Base-by-base conservation (phyloP, 495 filamentous ascomycete genomes). In the Geopyxis carbonaria region DNA sequence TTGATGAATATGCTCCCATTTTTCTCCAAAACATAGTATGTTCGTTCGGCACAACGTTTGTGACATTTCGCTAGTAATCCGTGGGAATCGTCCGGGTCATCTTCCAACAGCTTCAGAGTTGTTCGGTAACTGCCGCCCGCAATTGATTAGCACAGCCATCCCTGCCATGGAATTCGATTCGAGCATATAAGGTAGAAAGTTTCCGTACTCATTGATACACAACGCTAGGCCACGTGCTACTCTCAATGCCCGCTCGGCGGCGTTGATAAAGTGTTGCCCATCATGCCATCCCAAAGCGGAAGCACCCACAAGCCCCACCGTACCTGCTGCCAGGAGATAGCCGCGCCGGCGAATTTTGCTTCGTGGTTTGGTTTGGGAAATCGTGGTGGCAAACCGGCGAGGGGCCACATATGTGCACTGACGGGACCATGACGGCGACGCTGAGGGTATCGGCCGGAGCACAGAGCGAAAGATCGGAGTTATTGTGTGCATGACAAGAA, bases 1-100 rank as follows among this genome's bases (percentile, higher is more conserved):
- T 99, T 99, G 53, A 99, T 95, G 49, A 95, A 99, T 50, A 99
- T 85, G 4, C 86, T 92, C 25, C 89, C 89, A 61, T 91, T 95
- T 62, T 76, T 79, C 64, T 99, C 87, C 20, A 99, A 61, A 0
- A 89, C 85, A 24, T 66, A 65, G 13, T 95, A 62, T 8, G 89
- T 93, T 39, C 89, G 47, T 50, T 80, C 68, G 9, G 89, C 91
- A 60, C 89, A 99, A 53, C 89, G 71, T 57, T 87, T 77, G 61
- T 99, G 89, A 55, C 89, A 95, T 50, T 73, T 74, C 46, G 72
- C 75, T 33, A 99, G 65, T n/a, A 74, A 50, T 21, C 57, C 59
- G n/a, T 68, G 62, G 49, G 69, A 64, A 54, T 87, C 73, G 33
- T 72, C 69, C 16, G 66, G 61, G 23, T 70, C 56, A 36, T 72